These are phyloP conservation scores for Pinus albicaulis DNA, from an alignment of 75 land plant species.

Conservation along the genomic window DNA sequence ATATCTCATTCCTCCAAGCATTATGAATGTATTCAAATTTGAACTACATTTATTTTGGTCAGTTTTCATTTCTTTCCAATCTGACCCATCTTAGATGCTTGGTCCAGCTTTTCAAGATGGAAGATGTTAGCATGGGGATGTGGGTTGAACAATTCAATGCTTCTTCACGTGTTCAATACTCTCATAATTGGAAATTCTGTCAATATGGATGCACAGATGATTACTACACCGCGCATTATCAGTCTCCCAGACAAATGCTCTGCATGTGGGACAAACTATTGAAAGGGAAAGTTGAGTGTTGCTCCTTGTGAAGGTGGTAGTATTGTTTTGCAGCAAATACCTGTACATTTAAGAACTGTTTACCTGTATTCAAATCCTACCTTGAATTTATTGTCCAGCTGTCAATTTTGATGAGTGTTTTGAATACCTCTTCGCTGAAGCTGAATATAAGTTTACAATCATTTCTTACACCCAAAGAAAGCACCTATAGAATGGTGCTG, in stretches of 20 bases:
- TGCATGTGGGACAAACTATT: slow-evolving; percentile 58
- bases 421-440: no score
- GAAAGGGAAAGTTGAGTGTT: slow-evolving; percentile 43
- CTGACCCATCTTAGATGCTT: not conserved
- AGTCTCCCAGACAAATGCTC: slow-evolving; percentile 62
- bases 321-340: no score
- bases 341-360: no score
- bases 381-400: no score
- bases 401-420: no score
- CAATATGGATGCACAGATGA: slow-evolving; percentile 55
- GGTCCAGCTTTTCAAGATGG: slow-evolving; percentile 65
- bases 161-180: slow-evolving; percentile 35
- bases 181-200: slow-evolving; percentile 50
- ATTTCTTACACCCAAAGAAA: no score
- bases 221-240: slow-evolving; percentile 62
- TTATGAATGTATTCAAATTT: not conserved
- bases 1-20: not conserved
- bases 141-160: slow-evolving; percentile 51
- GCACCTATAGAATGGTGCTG: no score
- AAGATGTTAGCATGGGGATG: slow-evolving; percentile 72
- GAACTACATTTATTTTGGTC: not conserved
- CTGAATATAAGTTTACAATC: no score
- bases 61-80: not conserved
- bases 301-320: slow-evolving; percentile 20
- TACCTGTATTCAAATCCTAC: no score